Evolutionary conservation across 2,329 filamentous ascomycete genomes (phyloP), one percentile per base, ranked within the genome.

Genomic region (Conoideocrella luteorostrata): DNA sequence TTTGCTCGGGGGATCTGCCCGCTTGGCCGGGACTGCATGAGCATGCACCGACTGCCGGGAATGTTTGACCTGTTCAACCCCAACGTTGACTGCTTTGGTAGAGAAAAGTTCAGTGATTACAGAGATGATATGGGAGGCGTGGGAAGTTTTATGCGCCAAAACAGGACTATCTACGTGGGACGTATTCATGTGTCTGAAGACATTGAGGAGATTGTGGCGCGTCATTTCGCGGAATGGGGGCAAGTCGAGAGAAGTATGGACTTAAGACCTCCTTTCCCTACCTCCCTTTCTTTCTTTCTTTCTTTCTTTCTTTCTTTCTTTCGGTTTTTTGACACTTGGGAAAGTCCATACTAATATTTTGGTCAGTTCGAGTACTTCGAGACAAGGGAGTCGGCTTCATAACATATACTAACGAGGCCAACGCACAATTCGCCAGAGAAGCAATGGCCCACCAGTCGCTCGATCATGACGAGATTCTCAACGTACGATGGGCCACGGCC

Each of bases 51-150:
- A 5, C 69, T 97, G 22, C 94, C 93, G 0, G 82, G 80, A 1
- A 77, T 94, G 2, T 88, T 89, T 59, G 93, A 97, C 63, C 74
- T 95, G 11, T 96, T 91, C 67, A 93, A 91, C 49, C 87, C 86
- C 2, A 97, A 96, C 55, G 82, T 95, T 17, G 93, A 98, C 68
- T 95, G 89, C 59, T 98, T 98, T 58, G 65, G 64, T 2, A 77
- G 91, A 46, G 91, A 96, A 72, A 95, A 95, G 69, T 86, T 88
- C 58, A 84, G 79, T 50, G 91, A 95, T 59, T 97, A 96, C 66
- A 75, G 90, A 56, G 91, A 97, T 61, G 91, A 97, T 63, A 97
- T 98, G 93, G 90, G 91, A 42, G 94, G 94, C 52, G 89, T 96
- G 2, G 93, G 93, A 21, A 88, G 81, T 49, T 98, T 98, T 59